Base-by-base conservation (phyloP, 1,284 basidiomycete genomes). In the Naganishia sp. region DNA sequence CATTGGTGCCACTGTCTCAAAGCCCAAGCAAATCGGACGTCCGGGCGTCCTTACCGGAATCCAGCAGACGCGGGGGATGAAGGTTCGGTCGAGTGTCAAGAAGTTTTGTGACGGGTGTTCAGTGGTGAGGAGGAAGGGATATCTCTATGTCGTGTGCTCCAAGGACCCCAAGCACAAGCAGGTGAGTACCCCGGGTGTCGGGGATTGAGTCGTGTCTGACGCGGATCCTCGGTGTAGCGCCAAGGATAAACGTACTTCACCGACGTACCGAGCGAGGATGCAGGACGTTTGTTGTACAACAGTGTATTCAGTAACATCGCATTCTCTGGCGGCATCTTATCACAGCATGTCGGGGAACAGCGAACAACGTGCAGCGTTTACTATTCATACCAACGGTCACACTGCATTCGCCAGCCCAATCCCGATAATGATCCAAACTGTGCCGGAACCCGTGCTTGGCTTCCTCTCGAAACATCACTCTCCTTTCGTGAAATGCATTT, bases 131-230 rank as follows among this genome's bases (percentile, higher is more conserved):
- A 82, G 79, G 74, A 95, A 98, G 78, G 94, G 94, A 55, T 86
- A 90, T 72, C 85, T 98, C 52, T 97, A 95, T 81, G 88, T 98
- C 52, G 87, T 97, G 52, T 99, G 95, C 81, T 87, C 87, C 23
- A 92, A 91, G 77, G 92, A 98, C 76, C 90, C 94, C 5, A 97
- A 96, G 80, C 95, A 98, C 80, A 98, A 98, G 80, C 95, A 98
- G 88, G 95, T 94, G 71, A 68, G 87, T 23, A 9, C 15, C 3
- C 11, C 5, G 28, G 31, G 21, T 6, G 28, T 31, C 7, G 9
- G n/a, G 3, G 42, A 23, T 15, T 45, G 42, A 15, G 2, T n/a
- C 6, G 6, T 31, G 11, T 16, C 23, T 45, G 16, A 45, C 7
- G 43, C 2, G 18, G 16, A 25, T 25, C 1, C n/a, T 52, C 18